These are phyloP conservation scores for Harrya chromipes DNA, from an alignment of 768 basidiomycete genomes.

Conservation along the genomic window DNA sequence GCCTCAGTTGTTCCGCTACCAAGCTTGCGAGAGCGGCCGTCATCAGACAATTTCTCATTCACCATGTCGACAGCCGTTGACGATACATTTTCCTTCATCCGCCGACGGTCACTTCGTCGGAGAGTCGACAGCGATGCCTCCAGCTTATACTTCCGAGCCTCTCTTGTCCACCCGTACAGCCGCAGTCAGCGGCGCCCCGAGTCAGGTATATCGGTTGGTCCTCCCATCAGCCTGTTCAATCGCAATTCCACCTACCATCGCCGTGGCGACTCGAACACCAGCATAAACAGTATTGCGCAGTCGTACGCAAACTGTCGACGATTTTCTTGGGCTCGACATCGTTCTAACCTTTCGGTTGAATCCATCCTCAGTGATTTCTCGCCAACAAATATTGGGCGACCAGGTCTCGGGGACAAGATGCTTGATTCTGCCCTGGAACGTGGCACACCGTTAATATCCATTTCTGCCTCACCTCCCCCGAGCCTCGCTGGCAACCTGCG, in stretches of 20 bases:
- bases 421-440: conserved; percentile 58
- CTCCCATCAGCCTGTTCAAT: conserved; percentile 73
- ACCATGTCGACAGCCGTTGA: conserved; percentile 55
- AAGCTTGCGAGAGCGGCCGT: conserved; percentile 51
- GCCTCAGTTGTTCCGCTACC: conserved; percentile 37
- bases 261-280: conserved; percentile 57
- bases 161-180: conserved; percentile 32
- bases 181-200: conserved; percentile 61
- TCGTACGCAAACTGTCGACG: conserved; percentile 57
- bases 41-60: conserved; percentile 57
- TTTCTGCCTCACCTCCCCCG: conserved; percentile 63
- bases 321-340: conserved; percentile 58
- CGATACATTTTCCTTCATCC: conserved; percentile 70
- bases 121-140: conserved; percentile 76
- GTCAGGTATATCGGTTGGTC: conserved; percentile 57
- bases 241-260: conserved; percentile 54
- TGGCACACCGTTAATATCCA: conserved; percentile 54
- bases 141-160: conserved; percentile 63
- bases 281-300: conserved; percentile 54
- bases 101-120: conserved; percentile 36
- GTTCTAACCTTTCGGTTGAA: conserved; percentile 56
- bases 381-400: conserved; percentile 54
- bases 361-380: conserved; percentile 67
- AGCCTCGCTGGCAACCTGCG: conserved; percentile 28
- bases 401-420: conserved; percentile 86